A percentile compares a stretch with the other conserved stretches of the same genome.
Evolutionary conservation across 768 basidiomycete genomes (phyloP).

Genomic region (Fomitopsis serialis): DNA sequence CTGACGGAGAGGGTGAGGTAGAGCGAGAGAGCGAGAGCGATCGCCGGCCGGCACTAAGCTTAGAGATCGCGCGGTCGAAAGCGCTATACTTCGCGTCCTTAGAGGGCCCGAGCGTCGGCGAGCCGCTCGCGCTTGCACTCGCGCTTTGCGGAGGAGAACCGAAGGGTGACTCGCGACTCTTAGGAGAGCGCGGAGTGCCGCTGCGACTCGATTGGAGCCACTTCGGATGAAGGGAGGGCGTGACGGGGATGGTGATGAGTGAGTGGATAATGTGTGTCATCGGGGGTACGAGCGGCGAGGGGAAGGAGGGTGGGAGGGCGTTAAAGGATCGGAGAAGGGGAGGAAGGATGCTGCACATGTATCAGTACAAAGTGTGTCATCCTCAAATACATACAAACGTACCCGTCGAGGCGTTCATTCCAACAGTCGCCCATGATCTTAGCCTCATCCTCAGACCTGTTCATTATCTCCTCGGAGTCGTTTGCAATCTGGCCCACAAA

Average conservation of each 20-base stretch:
- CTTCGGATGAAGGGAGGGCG: constrained; percentile 43
- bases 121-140: constrained; percentile 10
- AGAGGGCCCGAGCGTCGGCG: constrained; percentile 16
- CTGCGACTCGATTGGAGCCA: constrained; percentile 52
- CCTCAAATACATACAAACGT: constrained; percentile 22
- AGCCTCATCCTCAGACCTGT: constrained; percentile 10
- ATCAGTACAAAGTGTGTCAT: constrained; percentile 1
- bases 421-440: constrained; percentile 72
- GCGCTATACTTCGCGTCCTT: constrained; percentile 24
- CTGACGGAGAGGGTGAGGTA: constrained; percentile 38
- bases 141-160: constrained; percentile 33
- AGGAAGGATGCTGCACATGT: constrained; percentile 50
- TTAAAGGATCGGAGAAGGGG: constrained; percentile 70
- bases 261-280: constrained; percentile 77
- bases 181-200: constrained; percentile 28
- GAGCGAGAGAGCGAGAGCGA: constrained; percentile 29
- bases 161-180: constrained; percentile 21
- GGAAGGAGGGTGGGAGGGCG: constrained; percentile 54
- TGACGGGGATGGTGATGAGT: constrained; percentile 73
- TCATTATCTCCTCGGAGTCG: background rate
- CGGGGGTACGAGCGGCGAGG: constrained; percentile 63
- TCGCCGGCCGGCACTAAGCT: constrained; percentile 46
- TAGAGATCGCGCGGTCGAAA: constrained; percentile 55
- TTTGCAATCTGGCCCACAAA: background rate
- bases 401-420: constrained; percentile 71